Conservation (phyloP, 148 eudicot genomes). For the Vaccinium vitisidaea region DNA sequence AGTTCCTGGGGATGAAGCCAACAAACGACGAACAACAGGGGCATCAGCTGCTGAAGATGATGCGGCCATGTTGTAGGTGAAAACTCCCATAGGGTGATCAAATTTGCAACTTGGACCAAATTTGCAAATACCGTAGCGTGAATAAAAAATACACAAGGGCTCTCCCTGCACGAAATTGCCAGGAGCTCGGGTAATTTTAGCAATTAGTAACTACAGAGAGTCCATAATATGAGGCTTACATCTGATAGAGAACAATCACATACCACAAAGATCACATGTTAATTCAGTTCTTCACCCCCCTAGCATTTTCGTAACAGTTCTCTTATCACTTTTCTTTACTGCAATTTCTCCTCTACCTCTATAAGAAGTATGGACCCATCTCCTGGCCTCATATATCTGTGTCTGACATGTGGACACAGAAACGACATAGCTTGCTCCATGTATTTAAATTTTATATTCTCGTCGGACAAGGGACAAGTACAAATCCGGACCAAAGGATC, state of each 20-base stretch:
- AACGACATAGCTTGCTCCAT: background rate
- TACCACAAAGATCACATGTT: background rate
- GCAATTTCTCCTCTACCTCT: background rate
- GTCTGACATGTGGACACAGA: background rate
- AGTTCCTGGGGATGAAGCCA: conserved; percentile 63
- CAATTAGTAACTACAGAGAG: background rate
- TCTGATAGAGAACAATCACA: background rate
- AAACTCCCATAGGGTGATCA: conserved; percentile 80
- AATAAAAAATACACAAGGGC: conserved; percentile 85
- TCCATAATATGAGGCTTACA: background rate
- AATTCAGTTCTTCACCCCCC: background rate
- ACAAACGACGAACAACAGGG: conserved; percentile 52
- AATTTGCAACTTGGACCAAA: conserved; percentile 97
- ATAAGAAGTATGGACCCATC: background rate
- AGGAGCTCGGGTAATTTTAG: conserved; percentile 7
- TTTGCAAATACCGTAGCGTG: conserved; percentile 94
- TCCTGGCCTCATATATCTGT: background rate
- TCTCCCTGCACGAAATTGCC: conserved; percentile 55
- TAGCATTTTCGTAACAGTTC: background rate
- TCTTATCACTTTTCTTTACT: background rate
- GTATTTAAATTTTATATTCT: background rate
- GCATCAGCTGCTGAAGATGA: conserved; percentile 51
- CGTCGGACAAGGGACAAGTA: background rate
- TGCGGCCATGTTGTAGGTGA: conserved; percentile 53
- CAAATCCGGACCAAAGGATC: background rate